Conservation (phyloP, 305 asterid species). For the Withania somnifera region DNA sequence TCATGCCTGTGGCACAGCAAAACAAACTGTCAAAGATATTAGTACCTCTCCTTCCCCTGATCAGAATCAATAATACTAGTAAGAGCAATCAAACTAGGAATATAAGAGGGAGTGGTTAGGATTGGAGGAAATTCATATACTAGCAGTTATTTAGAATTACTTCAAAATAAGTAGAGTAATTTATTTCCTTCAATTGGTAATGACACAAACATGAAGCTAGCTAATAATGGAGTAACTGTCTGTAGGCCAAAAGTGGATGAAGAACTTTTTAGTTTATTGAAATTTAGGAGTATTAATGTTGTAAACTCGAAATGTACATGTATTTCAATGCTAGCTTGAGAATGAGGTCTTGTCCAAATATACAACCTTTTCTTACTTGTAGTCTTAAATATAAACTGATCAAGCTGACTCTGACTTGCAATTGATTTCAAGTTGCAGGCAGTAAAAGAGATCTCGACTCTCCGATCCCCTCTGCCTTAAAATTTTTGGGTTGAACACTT, state of each 20-base stretch:
- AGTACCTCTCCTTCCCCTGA: constrained; percentile 30
- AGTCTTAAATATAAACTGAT: neutral
- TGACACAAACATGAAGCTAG: neutral
- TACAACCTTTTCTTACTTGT: neutral
- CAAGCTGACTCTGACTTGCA: neutral
- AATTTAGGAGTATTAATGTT: neutral
- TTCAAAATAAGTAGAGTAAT: neutral
- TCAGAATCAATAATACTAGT: neutral
- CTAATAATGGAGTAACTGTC: neutral
- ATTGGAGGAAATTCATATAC: neutral
- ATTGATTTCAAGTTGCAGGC: too few relatives aligned
- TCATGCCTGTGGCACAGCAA: constrained; percentile 98
- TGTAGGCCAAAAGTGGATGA: neutral
- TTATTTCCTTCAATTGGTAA: neutral
- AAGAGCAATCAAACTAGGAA: neutral
- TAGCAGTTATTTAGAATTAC: neutral
- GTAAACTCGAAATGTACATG: neutral
- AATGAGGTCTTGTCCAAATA: neutral
- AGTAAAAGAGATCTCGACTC: too few relatives aligned
- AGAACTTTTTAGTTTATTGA: neutral
- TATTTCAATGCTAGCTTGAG: neutral
- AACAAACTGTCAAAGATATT: constrained; percentile 84
- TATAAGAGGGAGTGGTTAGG: neutral
- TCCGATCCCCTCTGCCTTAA: too few relatives aligned
- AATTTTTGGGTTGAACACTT: neutral